These are phyloP conservation scores for Cryptosporidium parvum DNA, from an alignment of 169 alveolate genomes.

Conservation along the genomic window DNA sequence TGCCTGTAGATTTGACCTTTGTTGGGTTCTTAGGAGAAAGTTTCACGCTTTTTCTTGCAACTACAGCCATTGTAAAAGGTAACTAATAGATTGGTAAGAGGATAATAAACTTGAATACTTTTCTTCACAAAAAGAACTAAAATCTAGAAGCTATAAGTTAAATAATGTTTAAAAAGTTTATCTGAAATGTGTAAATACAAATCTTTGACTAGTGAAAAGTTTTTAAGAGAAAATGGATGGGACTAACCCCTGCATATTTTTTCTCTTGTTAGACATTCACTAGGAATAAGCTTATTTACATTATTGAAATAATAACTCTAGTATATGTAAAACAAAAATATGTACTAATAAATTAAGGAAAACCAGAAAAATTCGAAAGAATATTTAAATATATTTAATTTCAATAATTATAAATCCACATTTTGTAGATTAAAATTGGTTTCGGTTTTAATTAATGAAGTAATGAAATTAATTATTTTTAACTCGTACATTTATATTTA, in stretches of 20 bases:
- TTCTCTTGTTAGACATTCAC: too few species aligned
- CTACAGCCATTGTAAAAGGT: conserved; percentile 1
- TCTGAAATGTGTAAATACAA: background rate
- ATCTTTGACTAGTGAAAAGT: background rate
- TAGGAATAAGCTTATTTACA: background rate
- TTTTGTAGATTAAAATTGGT: background rate
- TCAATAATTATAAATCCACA: too few species aligned
- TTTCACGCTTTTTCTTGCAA: background rate
- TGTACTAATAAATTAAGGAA: too few species aligned
- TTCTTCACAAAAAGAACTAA: background rate
- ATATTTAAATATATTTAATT: too few species aligned
- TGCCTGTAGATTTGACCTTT: background rate
- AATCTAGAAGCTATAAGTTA: background rate
- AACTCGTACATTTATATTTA: background rate
- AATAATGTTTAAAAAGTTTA: background rate
- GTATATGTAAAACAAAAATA: too few species aligned
- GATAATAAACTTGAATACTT: background rate
- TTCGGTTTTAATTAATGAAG: background rate
- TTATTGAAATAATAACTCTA: too few species aligned
- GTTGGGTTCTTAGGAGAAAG: conserved; percentile 17
- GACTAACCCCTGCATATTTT: background rate
- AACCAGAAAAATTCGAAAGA: too few species aligned
- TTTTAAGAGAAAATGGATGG: background rate
- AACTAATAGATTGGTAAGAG: background rate
- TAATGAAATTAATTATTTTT: background rate